Conservation (phyloP, 148 eudicot genomes). For the Rhododendron mucronatum region DNA sequence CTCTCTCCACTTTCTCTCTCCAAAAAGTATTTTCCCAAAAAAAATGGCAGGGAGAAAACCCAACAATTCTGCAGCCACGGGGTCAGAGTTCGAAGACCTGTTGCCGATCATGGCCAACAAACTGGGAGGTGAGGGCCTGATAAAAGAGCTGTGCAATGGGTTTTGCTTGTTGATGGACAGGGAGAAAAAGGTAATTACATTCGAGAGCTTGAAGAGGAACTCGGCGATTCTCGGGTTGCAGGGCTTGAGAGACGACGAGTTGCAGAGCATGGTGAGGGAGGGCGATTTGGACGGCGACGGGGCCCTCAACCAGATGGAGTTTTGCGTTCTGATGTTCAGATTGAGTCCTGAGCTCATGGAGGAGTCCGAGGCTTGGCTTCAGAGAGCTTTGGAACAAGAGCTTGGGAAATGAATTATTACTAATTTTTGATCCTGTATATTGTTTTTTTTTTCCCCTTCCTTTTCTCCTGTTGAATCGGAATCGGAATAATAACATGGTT, state of each 20-base stretch:
- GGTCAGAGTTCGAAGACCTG: conserved; percentile 18
- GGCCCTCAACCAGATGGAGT: conserved; percentile 32
- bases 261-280: conserved; percentile 28
- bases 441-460: neutral
- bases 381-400: conserved; percentile 20
- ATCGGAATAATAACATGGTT: neutral
- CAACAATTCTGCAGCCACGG: neutral
- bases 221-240: conserved; percentile 27
- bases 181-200: conserved; percentile 27
- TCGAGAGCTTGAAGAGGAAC: conserved; percentile 33
- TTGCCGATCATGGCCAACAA: conserved; percentile 28
- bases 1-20: neutral
- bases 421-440: neutral
- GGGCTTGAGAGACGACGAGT: conserved; percentile 29
- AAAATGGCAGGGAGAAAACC: conserved; percentile 6
- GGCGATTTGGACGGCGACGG: conserved; percentile 38
- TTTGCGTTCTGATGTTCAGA: conserved; percentile 40
- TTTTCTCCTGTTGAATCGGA: too few relatives aligned
- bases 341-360: conserved; percentile 35
- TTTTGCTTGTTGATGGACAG: conserved; percentile 29
- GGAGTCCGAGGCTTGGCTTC: conserved; percentile 26
- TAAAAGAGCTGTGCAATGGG: conserved; percentile 33
- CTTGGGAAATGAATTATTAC: neutral
- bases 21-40: neutral
- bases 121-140: conserved; percentile 36